phyloP scores from a whole-genome alignment of 129 eudicot genomes.

The Centella asiatica region DNA sequence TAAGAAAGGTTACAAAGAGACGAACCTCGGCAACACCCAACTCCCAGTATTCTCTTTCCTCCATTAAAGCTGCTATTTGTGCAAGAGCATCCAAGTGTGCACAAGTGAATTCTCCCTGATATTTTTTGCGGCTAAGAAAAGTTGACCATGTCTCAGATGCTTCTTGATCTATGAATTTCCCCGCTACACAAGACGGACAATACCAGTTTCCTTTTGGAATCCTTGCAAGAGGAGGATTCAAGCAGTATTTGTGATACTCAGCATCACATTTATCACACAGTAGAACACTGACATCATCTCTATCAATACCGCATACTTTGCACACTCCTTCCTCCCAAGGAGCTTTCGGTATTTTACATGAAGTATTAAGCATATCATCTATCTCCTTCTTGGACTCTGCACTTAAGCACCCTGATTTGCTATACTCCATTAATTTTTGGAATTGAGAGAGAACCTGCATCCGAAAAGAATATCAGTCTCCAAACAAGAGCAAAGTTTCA shows the following conservation, averaged over 20 bases:
- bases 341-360: conserved; percentile 28
- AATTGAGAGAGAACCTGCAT: conserved; percentile 34
- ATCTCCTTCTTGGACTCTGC: conserved; percentile 34
- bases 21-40: conserved; percentile 41
- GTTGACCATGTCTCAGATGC: conserved; percentile 21
- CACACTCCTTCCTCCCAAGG: conserved; percentile 69
- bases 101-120: conserved; percentile 32
- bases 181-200: conserved; percentile 51
- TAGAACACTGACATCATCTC: conserved; percentile 48
- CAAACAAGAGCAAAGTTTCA: conserved; percentile 2
- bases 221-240: conserved; percentile 58
- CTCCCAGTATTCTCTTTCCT: conserved; percentile 41
- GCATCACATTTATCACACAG: conserved; percentile 66
- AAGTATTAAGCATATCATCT: conserved; percentile 23
- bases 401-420: conserved; percentile 9
- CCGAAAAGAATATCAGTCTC: not conserved
- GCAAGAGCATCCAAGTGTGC: conserved; percentile 38
- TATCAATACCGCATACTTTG: conserved; percentile 65
- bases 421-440: conserved; percentile 12
- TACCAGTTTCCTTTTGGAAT: conserved; percentile 68
- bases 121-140: conserved; percentile 21
- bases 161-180: conserved; percentile 18
- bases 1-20: conserved; percentile 2
- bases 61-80: conserved; percentile 23
- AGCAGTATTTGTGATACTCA: conserved; percentile 59